Percentiles rank a stretch among this genome's conserved stretches.
Evolutionary conservation across 2,329 filamentous ascomycete species (phyloP).

Genomic region (Alternaria alternata): DNA sequence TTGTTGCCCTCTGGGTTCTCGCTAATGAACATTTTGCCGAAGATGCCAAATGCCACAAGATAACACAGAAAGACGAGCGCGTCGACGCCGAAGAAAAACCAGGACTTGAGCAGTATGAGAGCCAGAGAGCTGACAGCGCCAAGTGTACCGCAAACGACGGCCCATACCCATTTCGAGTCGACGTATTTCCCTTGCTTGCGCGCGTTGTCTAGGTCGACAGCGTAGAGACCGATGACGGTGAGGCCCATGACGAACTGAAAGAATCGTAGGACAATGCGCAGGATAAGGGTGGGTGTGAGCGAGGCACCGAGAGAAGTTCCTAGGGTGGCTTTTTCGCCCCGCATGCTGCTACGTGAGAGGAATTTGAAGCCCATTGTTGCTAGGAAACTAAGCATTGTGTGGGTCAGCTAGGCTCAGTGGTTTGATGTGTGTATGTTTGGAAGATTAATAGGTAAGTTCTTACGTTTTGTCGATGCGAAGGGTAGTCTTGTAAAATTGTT

Average conservation of each 20-base stretch:
- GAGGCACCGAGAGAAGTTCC: slow-evolving; percentile 31
- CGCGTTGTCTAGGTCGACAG: slow-evolving; percentile 49
- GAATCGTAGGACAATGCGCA: slow-evolving; percentile 72
- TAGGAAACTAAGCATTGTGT: neutral
- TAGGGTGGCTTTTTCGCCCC: slow-evolving; percentile 40
- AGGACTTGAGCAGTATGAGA: slow-evolving; percentile 65
- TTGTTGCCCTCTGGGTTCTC: slow-evolving; percentile 70
- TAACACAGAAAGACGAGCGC: slow-evolving; percentile 76
- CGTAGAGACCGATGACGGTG: slow-evolving; percentile 76
- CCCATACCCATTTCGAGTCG: slow-evolving; percentile 63
- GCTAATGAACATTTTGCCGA: slow-evolving; percentile 80
- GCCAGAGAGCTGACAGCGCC: slow-evolving; percentile 53
- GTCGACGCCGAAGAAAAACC: slow-evolving; percentile 72
- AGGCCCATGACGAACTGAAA: slow-evolving; percentile 79
- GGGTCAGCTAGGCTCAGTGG: neutral
- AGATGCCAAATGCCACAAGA: slow-evolving; percentile 83
- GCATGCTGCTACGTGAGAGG: slow-evolving; percentile 39
- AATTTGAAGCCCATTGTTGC: slow-evolving; percentile 40
- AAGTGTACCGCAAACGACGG: slow-evolving; percentile 50
- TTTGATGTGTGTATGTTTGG: neutral
- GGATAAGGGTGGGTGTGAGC: slow-evolving; percentile 25
- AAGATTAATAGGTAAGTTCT: neutral
- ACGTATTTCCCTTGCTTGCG: slow-evolving; percentile 55
- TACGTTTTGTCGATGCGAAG: slow-evolving; percentile 2
- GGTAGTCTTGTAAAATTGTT: neutral